Conservation (phyloP, 1,284 basidiomycete genomes). For the Trametes sp. region DNA sequence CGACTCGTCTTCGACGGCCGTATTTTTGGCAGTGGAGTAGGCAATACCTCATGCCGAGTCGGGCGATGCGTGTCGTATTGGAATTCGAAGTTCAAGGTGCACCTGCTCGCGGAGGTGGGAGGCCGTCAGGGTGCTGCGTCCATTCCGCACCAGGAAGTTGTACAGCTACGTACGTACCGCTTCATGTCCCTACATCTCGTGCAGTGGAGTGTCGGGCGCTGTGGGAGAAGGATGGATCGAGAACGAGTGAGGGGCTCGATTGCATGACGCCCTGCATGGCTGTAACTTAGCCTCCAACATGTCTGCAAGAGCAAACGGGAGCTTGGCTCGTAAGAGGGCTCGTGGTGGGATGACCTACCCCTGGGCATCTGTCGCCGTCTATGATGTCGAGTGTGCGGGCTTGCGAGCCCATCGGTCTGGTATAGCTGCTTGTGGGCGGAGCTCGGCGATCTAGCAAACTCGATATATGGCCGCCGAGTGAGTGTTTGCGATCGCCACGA, state of each 20-base stretch:
- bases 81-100: neutral
- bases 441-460: neutral
- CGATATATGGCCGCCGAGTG: neutral
- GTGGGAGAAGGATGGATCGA: neutral
- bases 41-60: neutral
- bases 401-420: neutral
- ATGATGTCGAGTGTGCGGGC: conserved; percentile 2
- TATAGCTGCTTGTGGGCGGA: neutral
- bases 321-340: too few species aligned
- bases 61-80: neutral
- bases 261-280: too few species aligned
- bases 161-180: too few species aligned
- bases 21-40: conserved; percentile 1
- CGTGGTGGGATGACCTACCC: neutral
- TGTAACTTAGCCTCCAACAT: too few species aligned
- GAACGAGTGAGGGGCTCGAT: neutral
- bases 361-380: neutral
- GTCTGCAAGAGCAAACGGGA: too few species aligned
- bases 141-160: too few species aligned
- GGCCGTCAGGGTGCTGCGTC: too few species aligned
- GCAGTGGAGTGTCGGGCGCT: neutral
- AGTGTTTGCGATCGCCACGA: neutral
- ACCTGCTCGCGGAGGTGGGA: neutral
- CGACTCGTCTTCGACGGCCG: neutral
- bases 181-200: neutral